phyloP scores from a whole-genome alignment of 495 filamentous ascomycete genomes.

The Bombardia bombarda region DNA sequence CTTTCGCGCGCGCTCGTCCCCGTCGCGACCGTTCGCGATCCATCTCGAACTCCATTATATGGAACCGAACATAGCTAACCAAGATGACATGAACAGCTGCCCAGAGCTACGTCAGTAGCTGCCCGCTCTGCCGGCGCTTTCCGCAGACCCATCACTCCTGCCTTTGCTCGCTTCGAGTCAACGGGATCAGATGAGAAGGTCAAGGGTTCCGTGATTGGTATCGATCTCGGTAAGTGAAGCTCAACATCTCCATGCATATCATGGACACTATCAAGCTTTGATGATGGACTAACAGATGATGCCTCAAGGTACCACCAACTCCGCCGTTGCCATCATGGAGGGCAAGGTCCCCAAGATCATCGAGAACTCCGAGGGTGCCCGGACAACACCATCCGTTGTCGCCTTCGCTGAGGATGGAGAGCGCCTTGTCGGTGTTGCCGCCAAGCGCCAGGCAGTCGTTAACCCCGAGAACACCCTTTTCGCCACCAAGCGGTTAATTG shows the following conservation, averaged over 20 bases:
- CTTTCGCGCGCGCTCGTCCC: conserved; percentile 7
- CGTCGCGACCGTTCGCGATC: no score
- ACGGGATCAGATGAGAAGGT: conserved; percentile 65
- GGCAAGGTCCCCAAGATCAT: conserved; percentile 92
- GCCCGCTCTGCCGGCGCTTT: conserved; percentile 56
- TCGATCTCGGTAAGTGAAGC: conserved; percentile 79
- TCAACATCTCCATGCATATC: neutral
- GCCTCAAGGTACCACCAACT: conserved; percentile 83
- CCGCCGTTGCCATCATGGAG: conserved; percentile 96
- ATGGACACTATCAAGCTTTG: neutral
- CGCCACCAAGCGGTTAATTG: conserved; percentile 98
- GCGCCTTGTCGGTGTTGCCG: conserved; percentile 93
- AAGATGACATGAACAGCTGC: conserved; percentile 39
- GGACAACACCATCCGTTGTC: conserved; percentile 95
- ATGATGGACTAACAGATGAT: conserved; percentile 17
- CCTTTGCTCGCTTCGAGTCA: conserved; percentile 63
- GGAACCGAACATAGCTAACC: conserved; percentile 13
- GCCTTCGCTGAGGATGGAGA: conserved; percentile 96
- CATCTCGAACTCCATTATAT: no score
- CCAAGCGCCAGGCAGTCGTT: conserved; percentile 97
- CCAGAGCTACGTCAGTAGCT: conserved; percentile 21
- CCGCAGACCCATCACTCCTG: conserved; percentile 39
- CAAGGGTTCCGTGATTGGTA: conserved; percentile 94
- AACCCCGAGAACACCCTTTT: conserved; percentile 99
- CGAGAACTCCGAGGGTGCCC: conserved; percentile 82